Percentiles rank a stretch among this genome's conserved stretches.
Conservation (phyloP, 805 yeast species). For the Pichia heedii region DNA sequence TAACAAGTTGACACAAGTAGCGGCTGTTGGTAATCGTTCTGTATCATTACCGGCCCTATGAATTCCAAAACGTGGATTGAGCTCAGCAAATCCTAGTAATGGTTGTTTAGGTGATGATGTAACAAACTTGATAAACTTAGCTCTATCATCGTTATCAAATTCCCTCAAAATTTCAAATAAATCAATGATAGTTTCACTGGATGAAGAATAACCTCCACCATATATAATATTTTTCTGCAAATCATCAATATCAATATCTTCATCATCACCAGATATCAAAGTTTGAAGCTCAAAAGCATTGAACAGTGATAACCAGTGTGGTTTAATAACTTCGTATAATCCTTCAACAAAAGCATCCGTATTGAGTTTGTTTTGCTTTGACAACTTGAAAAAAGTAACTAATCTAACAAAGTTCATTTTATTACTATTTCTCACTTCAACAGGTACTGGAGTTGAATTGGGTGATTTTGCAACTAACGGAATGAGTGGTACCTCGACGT, state of each 20-base stretch:
- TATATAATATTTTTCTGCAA: constrained; percentile 52
- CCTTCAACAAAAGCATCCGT: constrained; percentile 63
- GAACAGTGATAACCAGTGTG: constrained; percentile 77
- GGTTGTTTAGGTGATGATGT: constrained; percentile 93
- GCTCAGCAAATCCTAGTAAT: constrained; percentile 67
- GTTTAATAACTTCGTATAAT: constrained; percentile 54
- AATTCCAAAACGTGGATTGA: constrained; percentile 75
- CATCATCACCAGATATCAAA: constrained; percentile 72
- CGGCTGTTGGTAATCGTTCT: constrained; percentile 74
- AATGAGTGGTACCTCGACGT: constrained; percentile 45
- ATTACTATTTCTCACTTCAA: constrained; percentile 50
- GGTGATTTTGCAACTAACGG: constrained; percentile 46
- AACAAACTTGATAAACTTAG: constrained; percentile 71
- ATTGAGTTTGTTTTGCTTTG: constrained; percentile 49
- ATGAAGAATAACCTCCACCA: constrained; percentile 46
- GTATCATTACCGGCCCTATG: constrained; percentile 49
- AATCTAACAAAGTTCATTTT: constrained; percentile 67
- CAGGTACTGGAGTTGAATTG: neutral
- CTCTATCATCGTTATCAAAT: constrained; percentile 51
- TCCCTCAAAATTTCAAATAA: constrained; percentile 76
- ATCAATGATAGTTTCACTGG: constrained; percentile 48
- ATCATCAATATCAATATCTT: constrained; percentile 63
- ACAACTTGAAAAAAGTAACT: constrained; percentile 71
- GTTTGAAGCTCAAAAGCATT: constrained; percentile 76
- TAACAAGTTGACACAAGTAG: constrained; percentile 85